Base-by-base conservation (phyloP, 1,284 basidiomycete species). In the Apiotrichum laibachii region DNA sequence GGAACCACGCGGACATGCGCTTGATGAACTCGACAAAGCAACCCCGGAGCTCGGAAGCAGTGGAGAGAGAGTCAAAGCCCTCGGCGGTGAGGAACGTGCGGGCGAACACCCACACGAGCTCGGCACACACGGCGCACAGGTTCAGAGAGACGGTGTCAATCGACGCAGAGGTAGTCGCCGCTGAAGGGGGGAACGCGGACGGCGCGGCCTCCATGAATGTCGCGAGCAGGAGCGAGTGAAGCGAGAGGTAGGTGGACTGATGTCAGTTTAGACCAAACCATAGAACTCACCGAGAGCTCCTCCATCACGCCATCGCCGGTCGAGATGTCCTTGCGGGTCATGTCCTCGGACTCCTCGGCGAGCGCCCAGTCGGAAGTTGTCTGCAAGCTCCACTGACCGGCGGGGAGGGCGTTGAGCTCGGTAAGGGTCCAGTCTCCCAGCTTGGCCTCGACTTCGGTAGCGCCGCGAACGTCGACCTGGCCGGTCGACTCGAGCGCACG, bases 131-230 rank as follows among this genome's bases (percentile, higher is more conserved):
- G 10, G 82, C 64, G 19, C 93, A 82, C 49, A 89, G 82, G 50
- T 85, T 82, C 13, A 88, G 72, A 58, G 91, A 85, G 2, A 68
- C 64, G 16, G 75, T 72, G 53, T 74, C 70, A 8, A 64, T 16
- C 1, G 56, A 40, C 11, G 51, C 44, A 1, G 64, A 49, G 8
- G 66, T 56, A 4, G 70, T 2, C 5, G 51, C 40, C 21, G 51
- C 34, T 1, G 51, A 44, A 86, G 87, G 10, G 85, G 83, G 75
- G 31, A 94, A 92, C 2, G 88, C 88, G 11, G 83, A 72, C 2
- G 93, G 89, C 1, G 90, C 90, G 61, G 85, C 85, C 73, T 96
- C 92, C 22, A 96, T 82, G 73, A 92, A 90, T 0, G 88, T 87
- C 8, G 90, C 86, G 1, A 90, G 80, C 7, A 96, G 79, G 4